These are phyloP conservation scores for Tanacetum coccineum DNA, from an alignment of 129 eudicot species.

Conservation along the genomic window DNA sequence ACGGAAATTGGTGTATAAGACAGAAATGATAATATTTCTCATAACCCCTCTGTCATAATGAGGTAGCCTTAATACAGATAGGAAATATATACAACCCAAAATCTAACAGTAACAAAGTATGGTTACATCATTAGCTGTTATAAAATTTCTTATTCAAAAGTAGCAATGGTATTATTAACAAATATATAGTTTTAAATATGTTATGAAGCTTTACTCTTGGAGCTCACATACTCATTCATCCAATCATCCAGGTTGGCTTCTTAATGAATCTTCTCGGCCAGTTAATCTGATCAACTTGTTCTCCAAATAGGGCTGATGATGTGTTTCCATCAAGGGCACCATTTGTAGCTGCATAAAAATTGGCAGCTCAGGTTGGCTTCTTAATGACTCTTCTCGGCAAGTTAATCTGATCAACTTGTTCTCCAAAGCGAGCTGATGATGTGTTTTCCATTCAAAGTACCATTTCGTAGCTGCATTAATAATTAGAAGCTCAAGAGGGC, in stretches of 20 bases:
- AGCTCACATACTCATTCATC: background rate
- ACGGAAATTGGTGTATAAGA: no score
- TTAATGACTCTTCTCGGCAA: no score
- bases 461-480: background rate
- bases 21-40: no score
- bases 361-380: no score
- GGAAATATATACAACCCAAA: background rate
- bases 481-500: background rate
- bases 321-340: no score
- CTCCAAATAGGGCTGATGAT: no score
- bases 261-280: no score
- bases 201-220: background rate
- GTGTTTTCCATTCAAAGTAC: background rate
- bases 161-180: background rate
- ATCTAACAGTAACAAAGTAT: background rate
- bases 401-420: no score
- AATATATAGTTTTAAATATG: background rate
- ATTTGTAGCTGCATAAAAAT: no score
- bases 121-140: slow-evolving; percentile 4
- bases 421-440: no score
- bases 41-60: background rate
- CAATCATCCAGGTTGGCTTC: slow-evolving; percentile 1
- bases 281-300: no score
- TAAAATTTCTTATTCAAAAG: background rate
- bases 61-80: background rate